These are phyloP conservation scores for Mixia osmundae DNA, from an alignment of 1,284 basidiomycete species.

Conservation along the genomic window DNA sequence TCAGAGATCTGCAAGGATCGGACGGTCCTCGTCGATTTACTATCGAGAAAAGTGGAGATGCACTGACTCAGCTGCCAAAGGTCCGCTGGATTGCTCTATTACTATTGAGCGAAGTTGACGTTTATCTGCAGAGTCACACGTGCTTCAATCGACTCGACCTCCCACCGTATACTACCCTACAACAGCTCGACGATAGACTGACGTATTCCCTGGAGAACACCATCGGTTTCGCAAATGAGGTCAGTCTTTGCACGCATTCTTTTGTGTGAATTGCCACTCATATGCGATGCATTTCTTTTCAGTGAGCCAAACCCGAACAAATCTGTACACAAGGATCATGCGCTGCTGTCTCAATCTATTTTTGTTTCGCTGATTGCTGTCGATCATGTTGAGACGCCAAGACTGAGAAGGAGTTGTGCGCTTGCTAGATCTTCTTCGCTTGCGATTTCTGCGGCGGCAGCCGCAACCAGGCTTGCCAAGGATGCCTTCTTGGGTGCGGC, in stretches of 20 bases:
- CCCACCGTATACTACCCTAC: slow-evolving; percentile 74
- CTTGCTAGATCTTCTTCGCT: no score
- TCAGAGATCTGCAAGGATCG: slow-evolving; percentile 93
- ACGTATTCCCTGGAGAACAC: slow-evolving; percentile 44
- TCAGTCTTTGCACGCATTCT: neutral
- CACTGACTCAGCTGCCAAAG: slow-evolving; percentile 7
- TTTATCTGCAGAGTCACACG: slow-evolving; percentile 61
- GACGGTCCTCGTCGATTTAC: slow-evolving; percentile 88
- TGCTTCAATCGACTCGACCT: slow-evolving; percentile 45
- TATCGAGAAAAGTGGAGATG: slow-evolving; percentile 51
- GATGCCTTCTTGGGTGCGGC: no score
- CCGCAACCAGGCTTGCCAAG: no score
- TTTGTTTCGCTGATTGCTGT: no score
- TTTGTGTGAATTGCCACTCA: no score
- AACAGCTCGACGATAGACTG: slow-evolving; percentile 68
- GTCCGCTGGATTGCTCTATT: neutral
- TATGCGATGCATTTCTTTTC: no score
- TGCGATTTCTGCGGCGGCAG: no score
- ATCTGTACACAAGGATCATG: no score
- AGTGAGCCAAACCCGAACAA: no score
- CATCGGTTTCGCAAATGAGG: slow-evolving; percentile 26
- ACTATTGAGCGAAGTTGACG: slow-evolving; percentile 50
- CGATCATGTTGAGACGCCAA: no score
- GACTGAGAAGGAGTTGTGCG: no score
- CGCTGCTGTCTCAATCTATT: no score